Evolutionary conservation across 441 rosid species (phyloP), one percentile per base, ranked within the genome.

Genomic region (Brassica hybrid): DNA sequence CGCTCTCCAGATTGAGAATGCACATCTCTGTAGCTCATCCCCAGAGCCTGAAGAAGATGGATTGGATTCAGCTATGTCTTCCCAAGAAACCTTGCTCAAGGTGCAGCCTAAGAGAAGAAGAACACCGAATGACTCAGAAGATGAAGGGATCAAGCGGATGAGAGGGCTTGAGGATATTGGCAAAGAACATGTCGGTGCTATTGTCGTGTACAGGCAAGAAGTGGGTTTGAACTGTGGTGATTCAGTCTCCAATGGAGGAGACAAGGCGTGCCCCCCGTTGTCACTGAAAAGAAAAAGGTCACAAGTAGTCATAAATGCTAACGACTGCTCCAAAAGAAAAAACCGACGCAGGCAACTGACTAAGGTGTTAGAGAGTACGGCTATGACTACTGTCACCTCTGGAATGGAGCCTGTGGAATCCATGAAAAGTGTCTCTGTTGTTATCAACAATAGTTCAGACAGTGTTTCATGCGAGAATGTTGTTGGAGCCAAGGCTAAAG

Each of bases 131-230:
- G 98, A 94, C 83, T 96, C 97, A 0, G 98, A 92, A 85, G 99
- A 96, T 83, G 98, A 88, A 85, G 92, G 97, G 72, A 87, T 79
- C 75, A 94, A 92, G 89, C 92, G 99, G 0, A 96, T 96, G 99
- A 92, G 94, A 88, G 99, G 99, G 65, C 97, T 92, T 73, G 94
- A 86, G 85, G 98, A 96, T 86, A 86, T 94, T 65, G 98, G 92
- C 17, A 89, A 79, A 77, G 87, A 54, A 32, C 88, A 73, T 43
- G 76, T 69, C 25, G 83, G 83, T 56, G 83, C 76, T 43, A 43
- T 74, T 66, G 74, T 30, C 2, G 86, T 84, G 77, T 71, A 27
- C 4, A 85, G 74, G 62, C 86, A 81, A 78, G 89, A 83, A 64
- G 69, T 43, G 75, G 76, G 87, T 79, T 81, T 86, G 64, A 82